Evolutionary conservation across 345 rosid species (phyloP).

Genomic region (Diplotaxis tenuifolia): DNA sequence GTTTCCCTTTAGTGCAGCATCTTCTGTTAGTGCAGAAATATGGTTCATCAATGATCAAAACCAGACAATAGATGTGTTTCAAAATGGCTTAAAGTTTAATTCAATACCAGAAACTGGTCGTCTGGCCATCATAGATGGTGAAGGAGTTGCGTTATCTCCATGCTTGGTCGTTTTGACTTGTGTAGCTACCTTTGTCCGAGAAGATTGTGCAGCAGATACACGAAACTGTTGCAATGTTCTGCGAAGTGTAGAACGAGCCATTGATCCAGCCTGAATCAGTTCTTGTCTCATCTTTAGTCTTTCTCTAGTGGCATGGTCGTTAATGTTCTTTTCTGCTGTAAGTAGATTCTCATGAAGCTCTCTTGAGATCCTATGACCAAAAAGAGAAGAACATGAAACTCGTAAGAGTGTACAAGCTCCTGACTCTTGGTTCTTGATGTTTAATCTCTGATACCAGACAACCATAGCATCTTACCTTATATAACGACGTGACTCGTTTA

Average conservation of each 20-base stretch:
- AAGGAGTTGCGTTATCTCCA: slow-evolving; percentile 28
- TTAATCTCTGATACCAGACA: neutral
- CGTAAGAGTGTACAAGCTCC: neutral
- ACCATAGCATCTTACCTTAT: slow-evolving; percentile 44
- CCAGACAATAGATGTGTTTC: neutral
- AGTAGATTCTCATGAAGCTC: slow-evolving; percentile 53
- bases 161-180: slow-evolving; percentile 20
- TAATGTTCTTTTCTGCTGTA: slow-evolving; percentile 48
- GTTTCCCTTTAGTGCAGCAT: slow-evolving; percentile 37
- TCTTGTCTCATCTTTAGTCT: slow-evolving; percentile 51
- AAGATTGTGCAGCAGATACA: slow-evolving; percentile 39
- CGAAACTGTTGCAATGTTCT: slow-evolving; percentile 65
- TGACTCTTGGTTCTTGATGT: neutral
- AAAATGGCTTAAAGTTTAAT: slow-evolving; percentile 8
- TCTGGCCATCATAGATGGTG: slow-evolving; percentile 37
- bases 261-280: slow-evolving; percentile 52
- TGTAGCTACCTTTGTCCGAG: slow-evolving; percentile 35
- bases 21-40: slow-evolving; percentile 14
- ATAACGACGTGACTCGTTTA: slow-evolving; percentile 48
- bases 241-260: slow-evolving; percentile 59
- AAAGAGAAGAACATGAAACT: slow-evolving; percentile 1
- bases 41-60: neutral
- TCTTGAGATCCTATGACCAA: slow-evolving; percentile 58
- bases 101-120: slow-evolving; percentile 45
- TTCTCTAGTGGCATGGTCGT: slow-evolving; percentile 48